Evolutionary conservation across 148 eudicot species (phyloP).

Genomic region (Heliamphora exappendiculata): DNA sequence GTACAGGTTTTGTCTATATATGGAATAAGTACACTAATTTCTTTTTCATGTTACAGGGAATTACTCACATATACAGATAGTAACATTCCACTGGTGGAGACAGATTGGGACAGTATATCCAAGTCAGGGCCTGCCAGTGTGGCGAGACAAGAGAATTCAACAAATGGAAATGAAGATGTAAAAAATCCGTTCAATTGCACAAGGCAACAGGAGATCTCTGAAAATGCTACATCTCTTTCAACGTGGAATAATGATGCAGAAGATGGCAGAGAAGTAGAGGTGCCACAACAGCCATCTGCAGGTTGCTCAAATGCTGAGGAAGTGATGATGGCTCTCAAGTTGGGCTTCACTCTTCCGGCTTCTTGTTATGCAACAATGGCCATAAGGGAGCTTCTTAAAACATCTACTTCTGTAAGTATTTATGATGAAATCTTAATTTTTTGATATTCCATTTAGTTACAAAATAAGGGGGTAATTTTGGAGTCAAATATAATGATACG

Average conservation of each 20-base stretch:
- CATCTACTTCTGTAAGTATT: conserved; percentile 80
- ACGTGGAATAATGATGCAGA: conserved; percentile 13
- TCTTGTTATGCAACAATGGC: conserved; percentile 99
- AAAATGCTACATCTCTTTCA: conserved; percentile 2
- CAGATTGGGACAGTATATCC: conserved; percentile 61
- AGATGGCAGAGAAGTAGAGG: conserved; percentile 21
- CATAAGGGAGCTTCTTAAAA: conserved; percentile 92
- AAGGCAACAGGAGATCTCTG: conserved; percentile 11
- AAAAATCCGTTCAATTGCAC: background rate
- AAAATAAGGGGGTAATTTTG: background rate
- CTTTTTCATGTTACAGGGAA: conserved; percentile 44
- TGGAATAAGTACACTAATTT: background rate
- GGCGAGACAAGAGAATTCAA: conserved; percentile 14
- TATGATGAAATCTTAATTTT: background rate
- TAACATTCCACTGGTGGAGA: conserved; percentile 62
- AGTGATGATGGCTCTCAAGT: conserved; percentile 64
- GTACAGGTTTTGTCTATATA: background rate
- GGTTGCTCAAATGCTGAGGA: conserved; percentile 28
- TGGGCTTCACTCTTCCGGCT: conserved; percentile 83
- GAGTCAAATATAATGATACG: background rate
- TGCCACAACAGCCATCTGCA: conserved; percentile 6
- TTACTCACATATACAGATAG: conserved; percentile 60
- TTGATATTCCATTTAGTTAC: background rate
- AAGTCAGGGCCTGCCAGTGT: conserved; percentile 26
- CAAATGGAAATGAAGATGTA: conserved; percentile 22